Base-by-base conservation (phyloP, 176 grass and related monocot genomes). In the Echinochloa phyllopogon region DNA sequence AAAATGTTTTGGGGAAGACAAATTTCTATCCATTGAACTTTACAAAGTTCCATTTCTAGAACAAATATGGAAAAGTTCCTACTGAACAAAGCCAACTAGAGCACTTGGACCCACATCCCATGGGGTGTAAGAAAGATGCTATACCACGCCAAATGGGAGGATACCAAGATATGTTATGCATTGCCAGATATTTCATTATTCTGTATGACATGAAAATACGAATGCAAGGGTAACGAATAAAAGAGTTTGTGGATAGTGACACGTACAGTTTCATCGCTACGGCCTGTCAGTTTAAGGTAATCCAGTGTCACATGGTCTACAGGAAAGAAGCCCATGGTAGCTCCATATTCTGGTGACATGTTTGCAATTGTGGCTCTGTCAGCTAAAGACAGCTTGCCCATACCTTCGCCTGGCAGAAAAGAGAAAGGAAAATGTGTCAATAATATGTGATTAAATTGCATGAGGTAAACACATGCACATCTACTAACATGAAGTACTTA, bases 251-350 rank as follows among this genome's bases (percentile, higher is more conserved):
- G 59, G 23, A 79, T 23, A 64, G n/a, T 50, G 42, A 39, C 63
- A 67, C 85, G 69, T 85, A 99, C 93, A 84, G 87, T 96, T 85
- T 96, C 96, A 60, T 96, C 89, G 37, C 93, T 99, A 69, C 93
- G 88, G 57, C 96, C 93, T 16, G 91, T 96, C 85, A 96, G 84
- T 80, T 95, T 94, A 80, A 99, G 91, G 86, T 96, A 96, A 56
- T 99, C 87, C n/a, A 99, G 69, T 48, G 96, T 96, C 25, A 99
- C 91, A 42, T 94, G 89, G 82, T 99, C 93, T 20, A 99, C 96
- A 84, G 96, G 93, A 90, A 95, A 99, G 91, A 99, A 99, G 13
- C 96, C 96, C 96, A 99, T 99, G 17, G 96, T 99, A 44, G 96
- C 96, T 78, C 93, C 96, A 85, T 96, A 99, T 90, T 99, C 93